Percentiles rank a stretch among this genome's conserved stretches.
phyloP scores from a whole-genome alignment of 305 asterid species.

The Stenogyne calaminthoides region DNA sequence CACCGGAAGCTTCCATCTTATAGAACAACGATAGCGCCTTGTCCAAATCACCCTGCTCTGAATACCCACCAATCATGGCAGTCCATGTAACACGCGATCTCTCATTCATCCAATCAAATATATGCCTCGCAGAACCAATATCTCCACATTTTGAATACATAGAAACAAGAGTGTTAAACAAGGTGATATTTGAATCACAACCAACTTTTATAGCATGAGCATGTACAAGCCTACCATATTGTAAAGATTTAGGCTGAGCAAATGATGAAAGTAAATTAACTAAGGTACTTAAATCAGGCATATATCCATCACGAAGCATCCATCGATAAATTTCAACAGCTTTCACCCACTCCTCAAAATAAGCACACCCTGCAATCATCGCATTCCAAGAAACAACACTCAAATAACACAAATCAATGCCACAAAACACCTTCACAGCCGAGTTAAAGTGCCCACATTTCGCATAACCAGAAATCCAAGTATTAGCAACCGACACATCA shows the following conservation, averaged over 20 bases:
- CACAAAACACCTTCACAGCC: conserved; percentile 58
- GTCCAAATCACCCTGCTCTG: conserved; percentile 53
- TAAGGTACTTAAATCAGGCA: conserved; percentile 65
- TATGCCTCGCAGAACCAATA: conserved; percentile 41
- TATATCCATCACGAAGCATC: conserved; percentile 48
- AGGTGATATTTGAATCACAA: conserved; percentile 42
- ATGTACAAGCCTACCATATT: conserved; percentile 54
- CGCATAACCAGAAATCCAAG: conserved; percentile 66
- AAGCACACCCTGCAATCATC: conserved; percentile 56
- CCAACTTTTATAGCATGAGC: conserved; percentile 60
- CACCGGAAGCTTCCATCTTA: conserved; percentile 53
- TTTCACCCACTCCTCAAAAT: conserved; percentile 45
- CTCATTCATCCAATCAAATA: conserved; percentile 50
- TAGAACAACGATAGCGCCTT: conserved; percentile 52
- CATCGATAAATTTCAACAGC: conserved; percentile 40
- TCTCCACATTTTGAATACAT: conserved; percentile 66
- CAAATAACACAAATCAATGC: conserved; percentile 38
- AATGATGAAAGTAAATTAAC: conserved; percentile 58
- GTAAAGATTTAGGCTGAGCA: conserved; percentile 37
- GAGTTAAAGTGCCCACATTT: conserved; percentile 46
- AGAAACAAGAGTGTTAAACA: conserved; percentile 60
- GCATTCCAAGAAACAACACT: conserved; percentile 72
- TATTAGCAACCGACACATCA: conserved; percentile 56
- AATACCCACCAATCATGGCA: conserved; percentile 63
- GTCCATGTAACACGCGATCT: conserved; percentile 69